Conservation (phyloP, 305 asterid genomes). For the Ilex paraguariensis region DNA sequence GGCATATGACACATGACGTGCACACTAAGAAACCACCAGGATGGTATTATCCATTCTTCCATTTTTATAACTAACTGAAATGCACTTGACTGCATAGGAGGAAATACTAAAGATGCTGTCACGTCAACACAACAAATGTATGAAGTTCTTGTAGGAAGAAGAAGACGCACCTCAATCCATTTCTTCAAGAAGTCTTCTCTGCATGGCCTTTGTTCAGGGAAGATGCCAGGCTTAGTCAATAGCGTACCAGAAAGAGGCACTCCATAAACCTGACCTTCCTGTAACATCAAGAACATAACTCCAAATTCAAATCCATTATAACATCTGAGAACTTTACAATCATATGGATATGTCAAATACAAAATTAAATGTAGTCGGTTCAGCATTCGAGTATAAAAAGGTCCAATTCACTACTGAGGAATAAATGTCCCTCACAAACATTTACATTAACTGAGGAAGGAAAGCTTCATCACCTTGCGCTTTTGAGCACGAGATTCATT, state of each 20-base stretch:
- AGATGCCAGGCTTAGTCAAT: slow-evolving; percentile 61
- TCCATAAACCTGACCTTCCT: slow-evolving; percentile 99
- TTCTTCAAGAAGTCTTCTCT: slow-evolving; percentile 88
- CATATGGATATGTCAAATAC: slow-evolving; percentile 1
- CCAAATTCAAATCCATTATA: slow-evolving; percentile 11
- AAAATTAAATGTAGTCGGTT: neutral
- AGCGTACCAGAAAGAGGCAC: slow-evolving; percentile 84
- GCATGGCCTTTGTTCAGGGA: slow-evolving; percentile 84
- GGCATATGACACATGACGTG: too few relatives aligned
- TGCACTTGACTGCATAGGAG: too few relatives aligned
- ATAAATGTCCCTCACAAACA: slow-evolving; percentile 5
- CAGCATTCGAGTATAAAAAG: neutral
- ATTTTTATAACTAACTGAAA: too few relatives aligned
- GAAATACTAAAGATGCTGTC: too few relatives aligned
- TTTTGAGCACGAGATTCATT: slow-evolving; percentile 94
- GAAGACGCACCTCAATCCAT: slow-evolving; percentile 83
- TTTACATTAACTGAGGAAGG: slow-evolving; percentile 12
- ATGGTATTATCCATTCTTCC: too few relatives aligned
- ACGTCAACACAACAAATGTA: too few relatives aligned
- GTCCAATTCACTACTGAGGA: slow-evolving; percentile 12
- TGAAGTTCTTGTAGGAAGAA: too few relatives aligned
- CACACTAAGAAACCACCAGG: too few relatives aligned
- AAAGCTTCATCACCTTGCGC: slow-evolving; percentile 65
- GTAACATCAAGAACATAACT: slow-evolving; percentile 22
- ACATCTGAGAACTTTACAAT: neutral